A percentile compares a stretch with the other conserved stretches of the same genome.
These are phyloP conservation scores for Seiridium unicorne DNA, from an alignment of 2,329 filamentous ascomycete species.

Conservation along the genomic window DNA sequence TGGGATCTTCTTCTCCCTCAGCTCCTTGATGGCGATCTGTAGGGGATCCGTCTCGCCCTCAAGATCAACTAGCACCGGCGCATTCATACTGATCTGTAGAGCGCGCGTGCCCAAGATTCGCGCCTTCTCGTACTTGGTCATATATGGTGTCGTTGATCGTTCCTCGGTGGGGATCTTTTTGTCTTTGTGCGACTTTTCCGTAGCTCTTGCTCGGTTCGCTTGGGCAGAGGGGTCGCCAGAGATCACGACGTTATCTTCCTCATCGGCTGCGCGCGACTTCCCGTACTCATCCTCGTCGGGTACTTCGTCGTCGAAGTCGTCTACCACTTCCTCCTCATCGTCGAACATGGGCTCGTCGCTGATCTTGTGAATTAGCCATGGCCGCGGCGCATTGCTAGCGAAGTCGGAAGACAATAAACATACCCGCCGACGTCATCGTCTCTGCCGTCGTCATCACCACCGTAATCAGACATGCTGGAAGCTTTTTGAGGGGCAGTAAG, in stretches of 20 bases:
- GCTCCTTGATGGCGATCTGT: slow-evolving; percentile 95
- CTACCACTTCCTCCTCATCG: slow-evolving; percentile 62
- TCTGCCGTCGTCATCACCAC: slow-evolving; percentile 24
- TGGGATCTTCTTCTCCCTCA: slow-evolving; percentile 98
- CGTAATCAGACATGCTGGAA: slow-evolving; percentile 28
- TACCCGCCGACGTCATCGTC: slow-evolving; percentile 24
- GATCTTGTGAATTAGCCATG: slow-evolving; percentile 29
- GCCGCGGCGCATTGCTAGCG: slow-evolving; percentile 16
- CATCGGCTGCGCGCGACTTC: slow-evolving; percentile 52
- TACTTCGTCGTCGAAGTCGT: slow-evolving; percentile 55
- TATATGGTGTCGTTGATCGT: slow-evolving; percentile 91
- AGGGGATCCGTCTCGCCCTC: slow-evolving; percentile 97
- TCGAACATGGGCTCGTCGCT: slow-evolving; percentile 73
- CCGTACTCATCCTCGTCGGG: slow-evolving; percentile 50
- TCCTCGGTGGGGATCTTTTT: slow-evolving; percentile 91
- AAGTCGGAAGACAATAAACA: slow-evolving; percentile 7
- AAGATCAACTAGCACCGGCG: slow-evolving; percentile 91
- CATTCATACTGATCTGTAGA: slow-evolving; percentile 98
- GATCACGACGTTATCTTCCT: slow-evolving; percentile 57
- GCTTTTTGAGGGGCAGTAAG: neutral
- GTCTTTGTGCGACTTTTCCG: slow-evolving; percentile 61
- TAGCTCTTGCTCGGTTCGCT: slow-evolving; percentile 52
- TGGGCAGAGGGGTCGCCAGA: slow-evolving; percentile 62
- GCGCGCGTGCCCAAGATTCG: slow-evolving; percentile 91
- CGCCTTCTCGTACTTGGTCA: slow-evolving; percentile 98